Base-by-base conservation (phyloP, 306 rosid genomes). In the Ochetophila trinervis region DNA sequence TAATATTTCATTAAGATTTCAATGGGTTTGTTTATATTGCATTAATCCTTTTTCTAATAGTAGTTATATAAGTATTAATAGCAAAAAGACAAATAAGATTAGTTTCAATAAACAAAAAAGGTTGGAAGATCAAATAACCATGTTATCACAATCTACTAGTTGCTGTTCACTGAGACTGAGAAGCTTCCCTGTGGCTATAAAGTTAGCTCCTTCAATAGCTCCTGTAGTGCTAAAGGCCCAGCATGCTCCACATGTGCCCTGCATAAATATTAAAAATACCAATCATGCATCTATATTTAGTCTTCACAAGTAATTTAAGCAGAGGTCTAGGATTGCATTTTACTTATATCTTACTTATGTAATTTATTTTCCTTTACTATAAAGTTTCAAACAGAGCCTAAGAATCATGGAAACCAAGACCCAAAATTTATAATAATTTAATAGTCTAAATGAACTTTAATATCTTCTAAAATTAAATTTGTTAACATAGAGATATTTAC, bases 161-260 rank as follows among this genome's bases (percentile, higher is more conserved):
- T 92, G 98, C 64, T 92, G 96, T 64, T 92, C 98, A 52, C 98
- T 92, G 19, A 92, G 96, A 83, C 21, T 89, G 20, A 89, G 74
- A 17, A 92, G 98, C 72, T 89, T 85, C 24, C 95, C 98, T 0
- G 95, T 85, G 36, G 88, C 89, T 11, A 89, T 27, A 49, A 79
- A 92, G 74, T 92, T 69, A 27, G 95, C 98, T 68, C 98, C 98
- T 82, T 92, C 98, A 11, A 87, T 49, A 5, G 87, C 81, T 62
- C 98, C 98, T 23, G 92, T 85, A 0, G 98, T 92, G 74, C 95
- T 92, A 67, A 92, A 92, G 32, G 96, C 98, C 98, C 98, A 92
- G 69, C 96, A 89, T 7, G 98, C 75, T 64, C 98, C 98, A 66
- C 98, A 92, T 14, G 0, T 24, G 11, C 98, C 98, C 98, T 92